Evolutionary conservation across 257 asterid species (phyloP), one percentile per base, ranked within the genome.

Genomic region (Ballota nigra): DNA sequence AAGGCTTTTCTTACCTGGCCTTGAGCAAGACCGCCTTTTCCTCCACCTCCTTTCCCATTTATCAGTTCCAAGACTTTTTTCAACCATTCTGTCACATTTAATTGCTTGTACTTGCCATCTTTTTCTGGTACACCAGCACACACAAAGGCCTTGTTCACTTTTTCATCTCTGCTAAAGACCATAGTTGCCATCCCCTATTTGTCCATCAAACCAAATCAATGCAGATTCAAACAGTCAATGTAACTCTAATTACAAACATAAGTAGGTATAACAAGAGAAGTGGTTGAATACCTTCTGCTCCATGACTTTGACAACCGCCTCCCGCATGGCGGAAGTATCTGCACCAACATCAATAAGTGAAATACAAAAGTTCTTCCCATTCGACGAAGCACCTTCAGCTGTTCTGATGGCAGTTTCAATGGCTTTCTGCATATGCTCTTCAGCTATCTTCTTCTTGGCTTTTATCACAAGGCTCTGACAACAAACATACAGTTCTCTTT

Each of bases 1-100:
- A n/a, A 28, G 51, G 38, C 60, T 43, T 55, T 38, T 19, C 86
- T 75, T 33, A 92, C 98, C 97, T 95, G 99, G 78, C 98, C 98
- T 78, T 92, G 97, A 26, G 95, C 96, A 67, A 95, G 89, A 66
- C 92, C 89, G 7, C 96, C 96, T 83, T 88, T 92, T 73, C 99
- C 97, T n/a, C 97, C 99, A 31, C 99, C 99, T n/a, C 99, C 98
- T 71, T 90, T 92, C 22, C 99, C 99, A 9, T 73, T 84, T 66
- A 95, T 85, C 66, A 87, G 83, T 29, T 83, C 90, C 86, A 92
- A 73, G 52, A 89, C 96, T 38, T 83, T 82, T 68, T 80, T 86
- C 84, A 95, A 70, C 99, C 99, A 95, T 24, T 90, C 98, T 18
- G 83, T 82, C 26, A 82, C 92, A 51, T 85, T 87, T 76, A 95